These are phyloP conservation scores for Aspergillus pseudonomiae DNA, from an alignment of 2,329 filamentous ascomycete species.

Conservation along the genomic window DNA sequence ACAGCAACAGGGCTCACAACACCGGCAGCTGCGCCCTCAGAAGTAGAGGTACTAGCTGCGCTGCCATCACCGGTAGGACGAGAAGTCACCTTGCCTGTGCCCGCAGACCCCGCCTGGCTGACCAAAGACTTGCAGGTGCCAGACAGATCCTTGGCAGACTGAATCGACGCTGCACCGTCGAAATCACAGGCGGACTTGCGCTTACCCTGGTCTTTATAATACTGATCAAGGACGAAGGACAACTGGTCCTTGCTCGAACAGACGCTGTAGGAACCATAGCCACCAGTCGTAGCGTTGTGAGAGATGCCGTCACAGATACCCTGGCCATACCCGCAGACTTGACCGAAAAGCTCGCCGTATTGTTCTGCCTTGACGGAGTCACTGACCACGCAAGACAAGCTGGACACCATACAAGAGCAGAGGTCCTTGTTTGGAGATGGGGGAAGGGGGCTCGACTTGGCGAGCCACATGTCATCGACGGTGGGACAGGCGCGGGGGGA, in stretches of 20 bases:
- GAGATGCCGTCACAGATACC: conserved; percentile 43
- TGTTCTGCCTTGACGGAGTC: conserved; percentile 58
- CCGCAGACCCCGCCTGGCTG: conserved; percentile 43
- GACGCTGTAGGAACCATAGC: conserved; percentile 54
- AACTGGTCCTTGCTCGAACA: conserved; percentile 49
- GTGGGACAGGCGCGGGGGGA: conserved; percentile 71
- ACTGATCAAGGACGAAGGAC: conserved; percentile 51
- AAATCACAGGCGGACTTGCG: conserved; percentile 47
- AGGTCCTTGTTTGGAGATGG: conserved; percentile 77
- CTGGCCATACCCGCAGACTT: conserved; percentile 42
- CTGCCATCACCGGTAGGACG: conserved; percentile 32
- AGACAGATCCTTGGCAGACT: conserved; percentile 27
- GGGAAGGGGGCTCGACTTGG: conserved; percentile 66
- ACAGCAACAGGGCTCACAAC: conserved; percentile 35
- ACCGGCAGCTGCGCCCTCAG: conserved; percentile 36
- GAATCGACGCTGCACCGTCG: conserved; percentile 41
- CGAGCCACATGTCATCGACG: conserved; percentile 67
- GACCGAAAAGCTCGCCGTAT: conserved; percentile 66
- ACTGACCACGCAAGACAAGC: conserved; percentile 70
- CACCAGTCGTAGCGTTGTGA: conserved; percentile 42
- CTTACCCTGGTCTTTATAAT: conserved; percentile 42
- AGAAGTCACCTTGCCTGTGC: conserved; percentile 43
- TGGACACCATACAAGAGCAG: conserved; percentile 83
- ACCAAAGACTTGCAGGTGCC: conserved; percentile 41
- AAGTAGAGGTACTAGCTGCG: conserved; percentile 22